A percentile compares a stretch with the other conserved stretches of the same genome.
These are phyloP conservation scores for Solanum pennellii DNA, from an alignment of 257 asterid species.

Conservation along the genomic window DNA sequence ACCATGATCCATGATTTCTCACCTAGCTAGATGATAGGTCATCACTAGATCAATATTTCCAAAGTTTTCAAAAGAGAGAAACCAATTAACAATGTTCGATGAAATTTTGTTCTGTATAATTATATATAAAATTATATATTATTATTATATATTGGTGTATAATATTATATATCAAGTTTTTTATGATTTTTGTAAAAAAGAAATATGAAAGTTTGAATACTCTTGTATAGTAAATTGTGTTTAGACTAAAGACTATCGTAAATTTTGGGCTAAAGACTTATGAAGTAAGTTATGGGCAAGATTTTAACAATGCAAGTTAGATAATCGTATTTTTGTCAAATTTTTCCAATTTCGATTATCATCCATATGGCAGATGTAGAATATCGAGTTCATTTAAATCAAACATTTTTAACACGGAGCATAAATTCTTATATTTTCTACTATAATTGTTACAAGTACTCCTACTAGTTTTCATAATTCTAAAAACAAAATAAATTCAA, in stretches of 20 bases:
- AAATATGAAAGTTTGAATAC: background rate
- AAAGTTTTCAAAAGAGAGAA: too few species aligned
- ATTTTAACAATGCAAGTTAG: background rate
- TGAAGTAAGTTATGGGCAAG: background rate
- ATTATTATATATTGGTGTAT: background rate
- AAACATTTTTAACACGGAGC: background rate
- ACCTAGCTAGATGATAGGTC: background rate
- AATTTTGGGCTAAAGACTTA: too few species aligned
- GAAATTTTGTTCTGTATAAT: background rate
- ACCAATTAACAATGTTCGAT: background rate
- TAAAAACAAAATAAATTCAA: too few species aligned
- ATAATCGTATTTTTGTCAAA: too few species aligned
- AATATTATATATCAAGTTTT: background rate
- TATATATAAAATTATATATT: too few species aligned
- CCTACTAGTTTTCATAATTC: background rate
- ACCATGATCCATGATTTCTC: background rate
- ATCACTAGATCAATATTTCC: background rate
- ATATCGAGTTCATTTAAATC: background rate
- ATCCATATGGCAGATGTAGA: background rate
- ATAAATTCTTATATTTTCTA: too few species aligned
- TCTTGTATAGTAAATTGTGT: background rate
- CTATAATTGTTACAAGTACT: background rate
- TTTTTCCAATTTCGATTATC: background rate
- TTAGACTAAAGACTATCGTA: background rate
- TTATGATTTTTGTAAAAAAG: background rate